phyloP scores from a whole-genome alignment of 495 filamentous ascomycete genomes.

The Daldinia childiae region DNA sequence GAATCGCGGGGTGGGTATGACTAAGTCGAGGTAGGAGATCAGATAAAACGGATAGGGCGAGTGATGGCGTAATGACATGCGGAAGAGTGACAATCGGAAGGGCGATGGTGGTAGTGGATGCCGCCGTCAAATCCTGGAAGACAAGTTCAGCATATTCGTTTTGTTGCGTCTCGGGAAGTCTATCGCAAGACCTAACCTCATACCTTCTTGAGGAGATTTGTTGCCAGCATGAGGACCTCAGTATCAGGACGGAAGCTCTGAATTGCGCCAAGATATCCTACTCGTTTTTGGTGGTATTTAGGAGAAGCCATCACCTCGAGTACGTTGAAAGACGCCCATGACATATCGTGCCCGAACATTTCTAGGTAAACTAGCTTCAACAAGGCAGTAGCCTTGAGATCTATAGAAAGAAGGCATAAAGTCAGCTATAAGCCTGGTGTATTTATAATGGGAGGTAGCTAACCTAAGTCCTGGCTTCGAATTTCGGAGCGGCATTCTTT shows the following conservation, averaged over 20 bases:
- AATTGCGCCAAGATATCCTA: slow-evolving; percentile 94
- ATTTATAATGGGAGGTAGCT: slow-evolving; percentile 30
- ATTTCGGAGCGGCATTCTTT: slow-evolving; percentile 95
- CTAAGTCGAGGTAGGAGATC: slow-evolving; percentile 87
- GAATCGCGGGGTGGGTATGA: slow-evolving; percentile 81
- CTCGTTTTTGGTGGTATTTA: slow-evolving; percentile 93
- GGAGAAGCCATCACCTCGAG: slow-evolving; percentile 97
- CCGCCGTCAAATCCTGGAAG: slow-evolving; percentile 78
- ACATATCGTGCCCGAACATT: slow-evolving; percentile 99
- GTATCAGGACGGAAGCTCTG: slow-evolving; percentile 96
- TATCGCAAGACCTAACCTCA: not conserved
- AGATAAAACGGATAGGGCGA: slow-evolving; percentile 85
- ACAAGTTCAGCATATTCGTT: slow-evolving; percentile 20
- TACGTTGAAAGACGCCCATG: slow-evolving; percentile 97
- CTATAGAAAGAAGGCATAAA: slow-evolving; percentile 53
- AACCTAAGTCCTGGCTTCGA: slow-evolving; percentile 89
- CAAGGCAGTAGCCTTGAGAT: slow-evolving; percentile 94
- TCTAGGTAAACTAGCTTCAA: slow-evolving; percentile 96
- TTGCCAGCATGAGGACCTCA: slow-evolving; percentile 96
- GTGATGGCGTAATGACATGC: slow-evolving; percentile 88
- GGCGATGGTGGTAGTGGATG: slow-evolving; percentile 76
- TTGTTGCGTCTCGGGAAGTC: slow-evolving; percentile 10
- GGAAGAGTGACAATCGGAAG: slow-evolving; percentile 88
- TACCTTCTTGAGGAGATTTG: slow-evolving; percentile 96
- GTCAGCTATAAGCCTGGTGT: slow-evolving; percentile 35